Conservation (phyloP, 768 basidiomycete genomes). For the Leccinum subgranulosum region DNA sequence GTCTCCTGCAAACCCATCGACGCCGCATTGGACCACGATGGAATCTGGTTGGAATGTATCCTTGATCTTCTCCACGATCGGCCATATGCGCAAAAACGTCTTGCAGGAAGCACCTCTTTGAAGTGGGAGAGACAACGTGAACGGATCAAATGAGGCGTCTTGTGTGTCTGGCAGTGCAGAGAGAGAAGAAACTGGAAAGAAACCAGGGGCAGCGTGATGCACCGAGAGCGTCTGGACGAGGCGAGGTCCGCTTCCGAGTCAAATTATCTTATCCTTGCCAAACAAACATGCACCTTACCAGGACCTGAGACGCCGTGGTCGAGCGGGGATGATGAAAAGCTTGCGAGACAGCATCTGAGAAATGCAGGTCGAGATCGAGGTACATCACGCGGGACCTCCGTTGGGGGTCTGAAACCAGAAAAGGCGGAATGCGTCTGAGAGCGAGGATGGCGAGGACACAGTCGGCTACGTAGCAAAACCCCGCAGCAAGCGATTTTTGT, state of each 20-base stretch:
- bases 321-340: constrained; percentile 55
- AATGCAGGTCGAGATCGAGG: constrained; percentile 90
- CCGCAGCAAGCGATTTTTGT: constrained; percentile 70
- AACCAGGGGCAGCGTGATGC: constrained; percentile 79
- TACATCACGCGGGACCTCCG: constrained; percentile 73
- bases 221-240: constrained; percentile 67
- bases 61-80: constrained; percentile 56
- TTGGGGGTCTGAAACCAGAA: constrained; percentile 11
- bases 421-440: constrained; percentile 44
- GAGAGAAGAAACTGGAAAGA: constrained; percentile 69
- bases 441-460: constrained; percentile 77
- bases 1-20: constrained; percentile 85
- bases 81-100: constrained; percentile 67
- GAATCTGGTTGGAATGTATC: constrained; percentile 71
- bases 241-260: background rate
- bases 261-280: background rate
- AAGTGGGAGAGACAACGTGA: constrained; percentile 80
- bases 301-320: constrained; percentile 39
- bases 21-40: constrained; percentile 81
- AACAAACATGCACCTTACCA: constrained; percentile 36
- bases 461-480: constrained; percentile 95
- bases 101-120: constrained; percentile 60
- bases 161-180: constrained; percentile 42
- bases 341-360: constrained; percentile 82
- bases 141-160: constrained; percentile 44